Conservation (phyloP, 768 basidiomycete genomes). For the Nevesoporus exiguus region DNA sequence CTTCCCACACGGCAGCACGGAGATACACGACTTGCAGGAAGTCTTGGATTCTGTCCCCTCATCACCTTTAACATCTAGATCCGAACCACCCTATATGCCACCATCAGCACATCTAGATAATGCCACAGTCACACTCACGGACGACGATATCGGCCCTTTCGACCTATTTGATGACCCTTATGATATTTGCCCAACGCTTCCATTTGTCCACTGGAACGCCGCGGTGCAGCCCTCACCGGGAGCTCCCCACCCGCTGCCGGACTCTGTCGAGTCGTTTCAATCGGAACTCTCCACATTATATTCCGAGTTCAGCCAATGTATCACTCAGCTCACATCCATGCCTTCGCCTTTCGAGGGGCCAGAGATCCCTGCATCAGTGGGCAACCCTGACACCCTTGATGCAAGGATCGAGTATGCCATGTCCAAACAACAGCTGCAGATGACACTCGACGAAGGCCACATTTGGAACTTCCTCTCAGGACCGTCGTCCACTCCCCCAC, state of each 20-base stretch:
- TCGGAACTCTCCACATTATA: conserved; percentile 45
- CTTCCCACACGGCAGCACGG: conserved; percentile 7
- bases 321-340: conserved; percentile 43
- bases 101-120: conserved; percentile 8
- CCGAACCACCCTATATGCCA: conserved; percentile 11
- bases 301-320: conserved; percentile 45
- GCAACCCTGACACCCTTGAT: conserved; percentile 30
- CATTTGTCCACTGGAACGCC: conserved; percentile 25
- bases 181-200: conserved; percentile 15
- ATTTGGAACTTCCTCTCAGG: conserved; percentile 51
- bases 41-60: conserved; percentile 5
- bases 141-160: conserved; percentile 1
- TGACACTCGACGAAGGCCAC: conserved; percentile 56
- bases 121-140: conserved; percentile 2
- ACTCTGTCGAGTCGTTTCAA: conserved; percentile 32
- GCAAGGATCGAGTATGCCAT: conserved; percentile 44
- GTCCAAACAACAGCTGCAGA: conserved; percentile 60
- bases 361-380: conserved; percentile 10
- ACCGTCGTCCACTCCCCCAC: conserved; percentile 7
- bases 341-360: conserved; percentile 27
- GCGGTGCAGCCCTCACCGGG: conserved; percentile 15
- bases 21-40: conserved; percentile 13
- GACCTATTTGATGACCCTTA: conserved; percentile 14
- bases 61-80: conserved; percentile 13
- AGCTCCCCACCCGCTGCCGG: conserved; percentile 2